phyloP scores from a whole-genome alignment of 208 protist genomes.

The Leishmania amazonensis region DNA sequence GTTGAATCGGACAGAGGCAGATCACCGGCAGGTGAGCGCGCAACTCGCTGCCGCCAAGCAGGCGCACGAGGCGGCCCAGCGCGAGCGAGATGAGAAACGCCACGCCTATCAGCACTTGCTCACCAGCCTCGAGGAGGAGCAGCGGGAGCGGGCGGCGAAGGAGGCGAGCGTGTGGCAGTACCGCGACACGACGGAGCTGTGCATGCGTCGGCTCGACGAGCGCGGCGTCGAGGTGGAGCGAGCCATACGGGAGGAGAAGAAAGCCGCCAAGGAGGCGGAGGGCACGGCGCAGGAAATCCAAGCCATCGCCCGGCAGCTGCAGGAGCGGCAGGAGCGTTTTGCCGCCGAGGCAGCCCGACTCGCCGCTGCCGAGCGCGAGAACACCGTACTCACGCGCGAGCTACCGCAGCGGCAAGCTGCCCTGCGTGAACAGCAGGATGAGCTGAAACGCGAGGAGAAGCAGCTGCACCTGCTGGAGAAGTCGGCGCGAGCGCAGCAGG shows the following conservation, averaged over 20 bases:
- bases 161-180: slow-evolving; percentile 93
- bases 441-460: slow-evolving; percentile 52
- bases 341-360: slow-evolving; percentile 74
- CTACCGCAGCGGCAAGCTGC: slow-evolving; percentile 79
- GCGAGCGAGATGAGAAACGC: slow-evolving; percentile 47
- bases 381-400: slow-evolving; percentile 77
- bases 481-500: slow-evolving; percentile 61
- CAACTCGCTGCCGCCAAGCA: slow-evolving; percentile 10
- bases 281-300: slow-evolving; percentile 48
- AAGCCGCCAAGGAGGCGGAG: slow-evolving; percentile 34
- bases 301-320: slow-evolving; percentile 47
- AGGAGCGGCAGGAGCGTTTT: slow-evolving; percentile 78
- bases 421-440: slow-evolving; percentile 79
- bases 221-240: slow-evolving; percentile 37
- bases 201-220: slow-evolving; percentile 59
- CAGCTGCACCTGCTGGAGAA: slow-evolving; percentile 40
- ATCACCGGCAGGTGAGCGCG: slow-evolving; percentile 53
- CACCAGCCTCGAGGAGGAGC: slow-evolving; percentile 63
- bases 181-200: slow-evolving; percentile 65
- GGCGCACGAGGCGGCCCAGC: slow-evolving; percentile 18
- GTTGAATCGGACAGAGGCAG: slow-evolving; percentile 56
- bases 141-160: slow-evolving; percentile 73
- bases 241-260: slow-evolving; percentile 48
- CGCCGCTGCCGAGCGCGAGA: slow-evolving; percentile 81
- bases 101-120: slow-evolving; percentile 64